phyloP scores from a whole-genome alignment of 1,284 basidiomycete genomes.

The Moesziomyces parantarcticus region DNA sequence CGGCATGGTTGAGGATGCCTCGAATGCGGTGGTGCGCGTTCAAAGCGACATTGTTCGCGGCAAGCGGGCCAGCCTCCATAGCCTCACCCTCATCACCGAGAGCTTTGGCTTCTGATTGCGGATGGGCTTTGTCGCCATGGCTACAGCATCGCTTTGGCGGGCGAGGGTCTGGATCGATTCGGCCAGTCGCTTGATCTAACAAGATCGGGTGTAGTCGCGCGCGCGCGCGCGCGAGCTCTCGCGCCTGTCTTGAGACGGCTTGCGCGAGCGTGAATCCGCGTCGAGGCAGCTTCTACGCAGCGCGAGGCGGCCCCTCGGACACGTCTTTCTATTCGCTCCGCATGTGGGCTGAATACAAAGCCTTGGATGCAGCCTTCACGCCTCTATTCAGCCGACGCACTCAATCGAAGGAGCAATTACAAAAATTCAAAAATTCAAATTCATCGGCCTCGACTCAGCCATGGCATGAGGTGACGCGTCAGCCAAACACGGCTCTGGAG shows the following conservation, averaged over 20 bases:
- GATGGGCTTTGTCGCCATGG: too few relatives aligned
- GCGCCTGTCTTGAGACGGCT: neutral
- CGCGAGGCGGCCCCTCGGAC: neutral
- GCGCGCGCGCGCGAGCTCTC: too few relatives aligned
- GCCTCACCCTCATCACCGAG: conserved; percentile 38
- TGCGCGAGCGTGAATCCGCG: conserved; percentile 19
- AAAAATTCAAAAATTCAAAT: conserved; percentile 3
- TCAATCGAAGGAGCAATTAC: too few relatives aligned
- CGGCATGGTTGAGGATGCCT: conserved; percentile 43
- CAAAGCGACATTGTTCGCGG: conserved; percentile 38
- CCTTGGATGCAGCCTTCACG: neutral
- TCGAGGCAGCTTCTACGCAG: conserved; percentile 16
- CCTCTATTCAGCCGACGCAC: too few relatives aligned
- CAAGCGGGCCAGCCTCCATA: conserved; percentile 8
- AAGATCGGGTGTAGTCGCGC: neutral
- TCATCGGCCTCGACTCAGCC: conserved; percentile 28
- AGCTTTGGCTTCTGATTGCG: conserved; percentile 29
- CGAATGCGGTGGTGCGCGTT: conserved; percentile 25
- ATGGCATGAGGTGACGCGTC: conserved; percentile 6
- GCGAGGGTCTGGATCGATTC: too few relatives aligned
- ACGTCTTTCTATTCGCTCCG: neutral
- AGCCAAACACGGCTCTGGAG: conserved; percentile 2
- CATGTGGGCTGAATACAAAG: conserved; percentile 5
- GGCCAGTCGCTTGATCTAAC: conserved; percentile 1
- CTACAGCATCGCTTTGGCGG: too few relatives aligned